Evolutionary conservation across 257 asterid species (phyloP).

Genomic region (Solanum dulcamara): DNA sequence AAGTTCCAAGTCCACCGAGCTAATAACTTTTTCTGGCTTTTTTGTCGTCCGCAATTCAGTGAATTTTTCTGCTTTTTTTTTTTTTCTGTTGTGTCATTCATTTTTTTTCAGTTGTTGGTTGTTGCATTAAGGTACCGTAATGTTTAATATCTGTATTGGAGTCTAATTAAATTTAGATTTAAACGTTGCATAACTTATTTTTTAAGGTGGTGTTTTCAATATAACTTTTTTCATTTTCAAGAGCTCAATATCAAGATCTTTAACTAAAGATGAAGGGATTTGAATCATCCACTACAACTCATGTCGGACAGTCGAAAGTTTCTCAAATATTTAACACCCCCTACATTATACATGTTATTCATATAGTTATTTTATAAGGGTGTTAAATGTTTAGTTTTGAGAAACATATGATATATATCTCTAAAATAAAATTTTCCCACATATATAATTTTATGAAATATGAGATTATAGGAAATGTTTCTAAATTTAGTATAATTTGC

Average conservation of each 20-base stretch:
- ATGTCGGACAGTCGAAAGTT: background rate
- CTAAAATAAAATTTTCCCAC: background rate
- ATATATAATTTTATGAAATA: background rate
- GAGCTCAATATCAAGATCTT: fast-evolving
- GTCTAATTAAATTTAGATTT: fast-evolving
- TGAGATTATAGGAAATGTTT: background rate
- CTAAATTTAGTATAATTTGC: background rate
- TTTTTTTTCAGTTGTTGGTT: background rate
- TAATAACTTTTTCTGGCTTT: background rate
- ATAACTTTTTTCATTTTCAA: fast-evolving
- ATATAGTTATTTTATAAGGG: background rate
- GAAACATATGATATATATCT: no score
- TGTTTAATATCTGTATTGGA: fast-evolving
- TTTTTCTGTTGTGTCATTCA: background rate
- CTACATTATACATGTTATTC: background rate
- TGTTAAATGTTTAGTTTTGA: background rate
- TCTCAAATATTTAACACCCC: background rate
- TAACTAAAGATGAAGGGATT: fast-evolving
- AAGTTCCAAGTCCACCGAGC: background rate
- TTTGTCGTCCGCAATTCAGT: background rate
- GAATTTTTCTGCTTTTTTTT: background rate
- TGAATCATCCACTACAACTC: background rate
- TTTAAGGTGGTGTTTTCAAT: fast-evolving
- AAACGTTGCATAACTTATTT: fast-evolving
- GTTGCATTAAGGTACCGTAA: background rate